Evolutionary conservation across 1,139 yeast genomes (phyloP).

Genomic region (Yamadazyma buinensis): DNA sequence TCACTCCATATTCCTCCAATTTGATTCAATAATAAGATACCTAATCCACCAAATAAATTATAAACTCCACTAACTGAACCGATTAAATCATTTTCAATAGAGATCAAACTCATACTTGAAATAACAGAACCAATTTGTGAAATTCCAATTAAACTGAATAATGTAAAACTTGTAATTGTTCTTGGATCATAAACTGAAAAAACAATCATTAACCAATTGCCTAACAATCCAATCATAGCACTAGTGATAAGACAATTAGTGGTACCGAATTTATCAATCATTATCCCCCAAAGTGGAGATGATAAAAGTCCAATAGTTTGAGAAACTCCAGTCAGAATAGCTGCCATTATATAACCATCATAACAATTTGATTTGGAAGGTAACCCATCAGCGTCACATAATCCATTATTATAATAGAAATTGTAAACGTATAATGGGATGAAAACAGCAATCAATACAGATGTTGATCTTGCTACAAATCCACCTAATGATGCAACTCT

Average conservation of each 20-base stretch:
- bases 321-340: conserved; percentile 64
- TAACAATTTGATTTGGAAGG: conserved; percentile 45
- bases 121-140: conserved; percentile 60
- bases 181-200: conserved; percentile 30
- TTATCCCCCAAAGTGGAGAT: conserved; percentile 62
- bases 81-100: conserved; percentile 30
- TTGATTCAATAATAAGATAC: conserved; percentile 56
- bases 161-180: conserved; percentile 26
- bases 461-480: conserved; percentile 61
- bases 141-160: conserved; percentile 33
- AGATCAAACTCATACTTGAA: conserved; percentile 41
- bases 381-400: conserved; percentile 35
- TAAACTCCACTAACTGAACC: conserved; percentile 72
- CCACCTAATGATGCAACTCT: conserved; percentile 59
- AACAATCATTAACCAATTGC: conserved; percentile 30
- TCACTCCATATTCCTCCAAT: conserved; percentile 64
- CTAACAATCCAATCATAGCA: conserved; percentile 39
- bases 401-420: conserved; percentile 48
- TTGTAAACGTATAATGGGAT: conserved; percentile 62
- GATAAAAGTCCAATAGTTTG: conserved; percentile 54
- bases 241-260: conserved; percentile 21
- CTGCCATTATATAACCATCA: conserved; percentile 63
- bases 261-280: conserved; percentile 49
- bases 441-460: conserved; percentile 58
- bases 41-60: conserved; percentile 66